Conservation (phyloP, 2,329 filamentous ascomycete species). For the Metarhizium robertsii region DNA sequence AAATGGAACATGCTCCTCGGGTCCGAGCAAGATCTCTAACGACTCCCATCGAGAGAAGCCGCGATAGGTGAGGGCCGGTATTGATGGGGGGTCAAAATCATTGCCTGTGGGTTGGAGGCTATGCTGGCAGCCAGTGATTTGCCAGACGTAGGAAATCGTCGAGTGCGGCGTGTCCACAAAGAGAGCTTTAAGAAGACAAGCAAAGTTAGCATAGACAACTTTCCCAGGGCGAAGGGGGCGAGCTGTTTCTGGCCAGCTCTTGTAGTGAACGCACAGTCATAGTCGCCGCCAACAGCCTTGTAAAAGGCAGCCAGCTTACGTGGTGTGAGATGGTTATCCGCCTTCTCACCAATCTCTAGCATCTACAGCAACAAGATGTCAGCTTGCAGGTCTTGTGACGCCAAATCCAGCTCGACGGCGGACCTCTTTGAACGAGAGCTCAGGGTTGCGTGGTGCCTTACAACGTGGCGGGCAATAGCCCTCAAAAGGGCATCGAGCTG, state of each 20-base stretch:
- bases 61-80: constrained; percentile 72
- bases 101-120: constrained; percentile 66
- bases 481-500: constrained; percentile 58
- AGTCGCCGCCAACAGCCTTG: constrained; percentile 63
- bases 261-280: constrained; percentile 45
- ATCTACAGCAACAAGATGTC: constrained; percentile 30
- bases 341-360: constrained; percentile 47
- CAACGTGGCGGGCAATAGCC: constrained; percentile 61
- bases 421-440: background rate
- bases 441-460: constrained; percentile 32
- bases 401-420: background rate
- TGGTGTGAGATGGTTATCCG: constrained; percentile 46
- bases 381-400: constrained; percentile 5
- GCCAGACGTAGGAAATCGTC: constrained; percentile 86
- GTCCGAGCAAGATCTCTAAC: constrained; percentile 78
- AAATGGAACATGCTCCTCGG: constrained; percentile 78
- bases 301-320: constrained; percentile 71
- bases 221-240: background rate
- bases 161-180: constrained; percentile 67
- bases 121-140: constrained; percentile 83
- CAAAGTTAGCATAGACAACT: constrained; percentile 1
- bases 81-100: constrained; percentile 63
- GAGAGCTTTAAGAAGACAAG: constrained; percentile 37
- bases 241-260: background rate
- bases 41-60: constrained; percentile 94